Evolutionary conservation across 352 stramenopile genomes (phyloP), one percentile per base, ranked within the genome.

Genomic region (Blastocystis sp.): DNA sequence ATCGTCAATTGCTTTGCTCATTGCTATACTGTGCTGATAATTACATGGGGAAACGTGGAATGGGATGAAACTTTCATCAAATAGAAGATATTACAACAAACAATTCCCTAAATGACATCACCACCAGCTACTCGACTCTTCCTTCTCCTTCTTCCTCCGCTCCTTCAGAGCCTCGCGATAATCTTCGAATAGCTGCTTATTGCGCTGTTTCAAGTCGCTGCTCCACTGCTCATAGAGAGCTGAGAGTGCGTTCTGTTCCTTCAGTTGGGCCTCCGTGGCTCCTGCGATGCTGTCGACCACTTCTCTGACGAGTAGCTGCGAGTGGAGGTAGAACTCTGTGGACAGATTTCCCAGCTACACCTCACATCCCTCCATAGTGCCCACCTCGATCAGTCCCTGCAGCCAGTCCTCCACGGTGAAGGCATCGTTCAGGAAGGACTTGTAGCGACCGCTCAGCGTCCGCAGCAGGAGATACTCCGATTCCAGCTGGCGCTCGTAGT

Each of bases 1-100:
- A 34, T 81, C 70, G 39, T 81, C 70, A 62, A 81, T 81, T 3
- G 70, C 13, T 66, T 81, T 81, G 45, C 73, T 85, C 73, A 85
- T 85, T 30, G 73, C n/a, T 85, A n/a, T 65, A 54, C 8, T 85
- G 53, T 85, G 30, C 16, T 54, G 11, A 59, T 34, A 59, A n/a
- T 62, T 18, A 53, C 65, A 50, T 9, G 26, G 30, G 73, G 73
- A 85, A 85, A 85, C 26, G 73, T 64, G 30, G 47, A 68, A 50
- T 47, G 8, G 9, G 63, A 68, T 68, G 63, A 41, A 41, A 73
- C 30, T 47, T 8, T 20, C 24, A 41, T 20, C 30, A 20, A 43
- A 43, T 45, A 41, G 16, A 41, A 41, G 30, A 41, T 0, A 4
- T 24, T 4, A 1, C 8, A 45, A 45, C 20, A 73, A 73, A 73